These are phyloP conservation scores for Fagus sylvatica DNA, from an alignment of 306 rosid genomes.

Conservation along the genomic window DNA sequence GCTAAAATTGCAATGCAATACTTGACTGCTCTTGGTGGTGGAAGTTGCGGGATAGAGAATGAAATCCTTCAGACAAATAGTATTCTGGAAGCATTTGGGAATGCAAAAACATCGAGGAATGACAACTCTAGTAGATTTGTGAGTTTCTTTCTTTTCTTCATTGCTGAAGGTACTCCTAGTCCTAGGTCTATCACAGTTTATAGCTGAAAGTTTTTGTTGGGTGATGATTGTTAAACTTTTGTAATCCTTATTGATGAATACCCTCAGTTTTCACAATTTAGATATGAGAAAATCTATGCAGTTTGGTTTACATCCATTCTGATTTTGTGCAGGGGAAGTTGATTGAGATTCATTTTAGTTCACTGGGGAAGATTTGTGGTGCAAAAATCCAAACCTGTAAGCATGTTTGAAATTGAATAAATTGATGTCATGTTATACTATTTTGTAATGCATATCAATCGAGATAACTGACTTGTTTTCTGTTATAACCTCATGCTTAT, in stretches of 20 bases:
- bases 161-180: constrained; percentile 5
- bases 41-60: constrained; percentile 60
- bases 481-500: constrained; percentile 31
- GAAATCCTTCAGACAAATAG: constrained; percentile 67
- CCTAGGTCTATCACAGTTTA: constrained; percentile 16
- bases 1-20: constrained; percentile 88
- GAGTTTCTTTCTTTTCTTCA: constrained; percentile 46
- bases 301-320: constrained; percentile 31
- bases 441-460: constrained; percentile 18
- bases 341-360: constrained; percentile 79
- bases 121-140: constrained; percentile 94
- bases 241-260: not conserved
- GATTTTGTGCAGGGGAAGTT: constrained; percentile 76
- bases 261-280: constrained; percentile 12
- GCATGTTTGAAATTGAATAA: constrained; percentile 32
- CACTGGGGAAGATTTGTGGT: constrained; percentile 71
- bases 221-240: constrained; percentile 11
- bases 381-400: constrained; percentile 90
- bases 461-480: constrained; percentile 46
- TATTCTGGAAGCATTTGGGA: constrained; percentile 93
- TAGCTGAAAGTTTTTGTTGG: constrained; percentile 17
- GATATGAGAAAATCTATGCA: constrained; percentile 11
- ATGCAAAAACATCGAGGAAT: constrained; percentile 86
- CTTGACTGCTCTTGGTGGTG: constrained; percentile 77
- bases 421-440: constrained; percentile 14